These are phyloP conservation scores for Gamsiella multidivaricata DNA, from an alignment of 192 early-diverging fungal species.

Conservation along the genomic window DNA sequence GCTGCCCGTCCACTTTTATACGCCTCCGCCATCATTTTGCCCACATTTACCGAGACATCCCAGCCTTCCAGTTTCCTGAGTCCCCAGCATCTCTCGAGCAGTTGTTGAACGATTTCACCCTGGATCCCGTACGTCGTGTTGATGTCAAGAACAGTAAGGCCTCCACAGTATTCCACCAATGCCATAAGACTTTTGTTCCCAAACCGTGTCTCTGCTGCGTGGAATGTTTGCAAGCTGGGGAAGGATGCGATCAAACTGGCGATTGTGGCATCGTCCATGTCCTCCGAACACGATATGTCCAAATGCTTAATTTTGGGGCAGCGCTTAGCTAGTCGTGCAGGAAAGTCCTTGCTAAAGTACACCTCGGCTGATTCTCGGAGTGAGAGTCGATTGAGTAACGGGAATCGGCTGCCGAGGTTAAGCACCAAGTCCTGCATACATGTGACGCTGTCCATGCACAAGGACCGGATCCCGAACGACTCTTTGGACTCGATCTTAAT, in stretches of 20 bases:
- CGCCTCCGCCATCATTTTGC: conserved; percentile 31
- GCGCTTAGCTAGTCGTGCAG: conserved; percentile 9
- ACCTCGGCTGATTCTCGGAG: conserved; percentile 8
- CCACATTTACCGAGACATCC: conserved; percentile 15
- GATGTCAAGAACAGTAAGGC: conserved; percentile 23
- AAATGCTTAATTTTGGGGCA: conserved; percentile 32
- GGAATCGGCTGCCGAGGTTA: conserved; percentile 34
- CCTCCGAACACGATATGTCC: conserved; percentile 20
- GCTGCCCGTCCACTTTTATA: not conserved
- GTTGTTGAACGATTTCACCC: conserved; percentile 12
- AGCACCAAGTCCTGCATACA: conserved; percentile 29
- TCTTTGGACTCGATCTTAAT: not conserved
- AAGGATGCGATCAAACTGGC: conserved; percentile 15
- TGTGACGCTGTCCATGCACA: conserved; percentile 21
- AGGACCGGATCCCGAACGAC: conserved; percentile 18
- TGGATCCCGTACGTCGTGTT: conserved; percentile 4
- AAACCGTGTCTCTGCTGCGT: conserved; percentile 18
- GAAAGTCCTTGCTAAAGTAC: conserved; percentile 20
- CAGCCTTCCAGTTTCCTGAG: conserved; percentile 12
- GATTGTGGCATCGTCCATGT: conserved; percentile 27
- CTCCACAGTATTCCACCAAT: conserved; percentile 7
- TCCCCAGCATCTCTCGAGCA: conserved; percentile 15
- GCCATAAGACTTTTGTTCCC: conserved; percentile 13
- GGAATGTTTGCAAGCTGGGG: conserved; percentile 12
- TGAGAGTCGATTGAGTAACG: conserved; percentile 13